Conservation (phyloP, 2,329 filamentous ascomycete genomes). For the Hymenoscyphus occultus region DNA sequence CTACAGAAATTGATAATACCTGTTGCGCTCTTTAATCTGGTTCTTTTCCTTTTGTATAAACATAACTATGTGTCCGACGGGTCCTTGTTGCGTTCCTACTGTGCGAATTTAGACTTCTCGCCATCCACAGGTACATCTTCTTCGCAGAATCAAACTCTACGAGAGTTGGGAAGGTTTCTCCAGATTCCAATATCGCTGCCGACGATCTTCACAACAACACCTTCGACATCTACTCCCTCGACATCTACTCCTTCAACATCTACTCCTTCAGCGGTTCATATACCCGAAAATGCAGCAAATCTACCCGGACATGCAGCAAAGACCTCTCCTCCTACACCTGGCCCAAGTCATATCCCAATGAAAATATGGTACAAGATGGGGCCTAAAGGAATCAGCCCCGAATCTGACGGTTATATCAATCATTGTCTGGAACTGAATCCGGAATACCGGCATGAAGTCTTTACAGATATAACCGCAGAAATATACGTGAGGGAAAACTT, state of each 20-base stretch:
- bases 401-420: constrained; percentile 34
- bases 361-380: constrained; percentile 42
- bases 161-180: neutral
- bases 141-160: neutral
- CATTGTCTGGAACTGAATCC: constrained; percentile 35
- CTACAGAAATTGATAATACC: neutral
- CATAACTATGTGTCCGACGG: neutral
- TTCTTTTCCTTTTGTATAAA: neutral
- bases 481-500: constrained; percentile 38
- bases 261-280: neutral
- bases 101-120: neutral
- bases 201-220: neutral
- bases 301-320: neutral
- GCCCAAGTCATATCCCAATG: constrained; percentile 25
- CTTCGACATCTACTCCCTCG: neutral
- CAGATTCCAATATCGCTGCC: neutral
- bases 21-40: neutral
- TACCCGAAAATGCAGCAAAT: neutral
- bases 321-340: neutral
- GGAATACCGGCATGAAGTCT: constrained; percentile 27
- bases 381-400: constrained; percentile 35
- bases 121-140: neutral
- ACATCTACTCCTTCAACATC: neutral
- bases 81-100: neutral
- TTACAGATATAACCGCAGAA: constrained; percentile 29